Evolutionary conservation across 129 eudicot genomes (phyloP), one percentile per base, ranked within the genome.

Genomic region (Artemisia argyi): DNA sequence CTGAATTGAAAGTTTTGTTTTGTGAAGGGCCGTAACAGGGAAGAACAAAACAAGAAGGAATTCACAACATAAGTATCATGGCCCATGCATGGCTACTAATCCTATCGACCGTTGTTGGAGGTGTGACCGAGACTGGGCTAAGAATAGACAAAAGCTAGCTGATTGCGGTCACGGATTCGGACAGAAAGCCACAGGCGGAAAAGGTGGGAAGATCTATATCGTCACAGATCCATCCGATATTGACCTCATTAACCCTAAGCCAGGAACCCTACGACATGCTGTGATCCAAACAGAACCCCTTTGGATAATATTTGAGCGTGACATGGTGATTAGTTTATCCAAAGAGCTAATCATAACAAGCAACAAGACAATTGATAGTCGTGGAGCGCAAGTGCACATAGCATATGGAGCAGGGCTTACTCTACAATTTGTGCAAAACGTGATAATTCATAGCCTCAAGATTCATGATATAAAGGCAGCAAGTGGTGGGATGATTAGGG

Each of bases 131-230:
- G 73, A 91, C 42, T 91, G 97, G 95, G 91, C 88, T 4, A 49
- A 72, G 5, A 81, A 87, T 52, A 82, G 95, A 11, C 66, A 81
- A 69, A 72, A 78, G 62, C 61, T 91, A 39, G 89, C 91, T 4
- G 89, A 86, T n/a, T 91, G 97, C 55, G 88, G 22, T 12, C 56
- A 85, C 5, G 97, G 97, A 0, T 91, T 91, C 22, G 97, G 97
- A 0, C 79, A 74, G 54, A 73, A 69, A 46, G 65, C 91, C 71
- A 76, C 65, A 50, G 97, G 97, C 6, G 97, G 97, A 0, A 85
- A 79, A 65, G 58, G 73, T 5, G 97, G 97, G 2, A 57, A 53
- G 35, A 13, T 85, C 83, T 91, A 91, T 54, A 71, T 83, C 0
- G 95, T 91, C 26, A 80, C 78, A 1, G 87, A 87, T 54, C 4